Conservation (phyloP, 129 eudicot species). For the Cynara cardunculus region DNA sequence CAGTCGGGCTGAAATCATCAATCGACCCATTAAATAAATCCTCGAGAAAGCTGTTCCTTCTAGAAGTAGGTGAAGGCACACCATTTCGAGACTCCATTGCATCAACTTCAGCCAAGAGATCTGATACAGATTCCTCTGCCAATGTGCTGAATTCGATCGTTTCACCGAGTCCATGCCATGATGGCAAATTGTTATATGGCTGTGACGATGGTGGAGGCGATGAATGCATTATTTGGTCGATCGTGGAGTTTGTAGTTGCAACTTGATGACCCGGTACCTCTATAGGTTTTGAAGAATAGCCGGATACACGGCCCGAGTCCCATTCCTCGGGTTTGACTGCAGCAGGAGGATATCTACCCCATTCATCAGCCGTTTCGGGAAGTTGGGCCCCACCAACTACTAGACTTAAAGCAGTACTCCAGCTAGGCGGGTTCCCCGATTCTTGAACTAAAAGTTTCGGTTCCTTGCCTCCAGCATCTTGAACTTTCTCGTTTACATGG, state of each 20-base stretch:
- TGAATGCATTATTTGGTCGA: conserved; percentile 30
- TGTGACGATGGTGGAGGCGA: conserved; percentile 33
- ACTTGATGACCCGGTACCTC: conserved; percentile 36
- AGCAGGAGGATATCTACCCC: conserved; percentile 59
- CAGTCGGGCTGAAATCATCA: conserved; percentile 58
- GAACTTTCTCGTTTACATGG: conserved; percentile 19
- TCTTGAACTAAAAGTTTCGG: conserved; percentile 36
- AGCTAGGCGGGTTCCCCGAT: conserved; percentile 38
- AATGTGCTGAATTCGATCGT: conserved; percentile 80
- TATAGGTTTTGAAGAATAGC: conserved; percentile 33
- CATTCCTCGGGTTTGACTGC: conserved; percentile 40
- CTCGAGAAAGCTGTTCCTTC: conserved; percentile 57
- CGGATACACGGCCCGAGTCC: conserved; percentile 33
- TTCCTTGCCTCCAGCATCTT: conserved; percentile 33
- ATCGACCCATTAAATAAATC: conserved; percentile 69
- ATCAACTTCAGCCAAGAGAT: conserved; percentile 90
- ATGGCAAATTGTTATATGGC: conserved; percentile 18
- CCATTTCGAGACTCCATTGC: conserved; percentile 91
- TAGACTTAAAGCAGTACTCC: conserved; percentile 55
- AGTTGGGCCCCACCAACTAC: conserved; percentile 50
- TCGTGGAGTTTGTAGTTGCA: conserved; percentile 27
- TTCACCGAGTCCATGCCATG: conserved; percentile 66
- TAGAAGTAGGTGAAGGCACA: conserved; percentile 79
- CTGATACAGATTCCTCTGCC: conserved; percentile 96
- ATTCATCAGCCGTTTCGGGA: conserved; percentile 56